Conservation (phyloP, 1,139 yeast genomes). For the Yamadazyma friedrichii region DNA sequence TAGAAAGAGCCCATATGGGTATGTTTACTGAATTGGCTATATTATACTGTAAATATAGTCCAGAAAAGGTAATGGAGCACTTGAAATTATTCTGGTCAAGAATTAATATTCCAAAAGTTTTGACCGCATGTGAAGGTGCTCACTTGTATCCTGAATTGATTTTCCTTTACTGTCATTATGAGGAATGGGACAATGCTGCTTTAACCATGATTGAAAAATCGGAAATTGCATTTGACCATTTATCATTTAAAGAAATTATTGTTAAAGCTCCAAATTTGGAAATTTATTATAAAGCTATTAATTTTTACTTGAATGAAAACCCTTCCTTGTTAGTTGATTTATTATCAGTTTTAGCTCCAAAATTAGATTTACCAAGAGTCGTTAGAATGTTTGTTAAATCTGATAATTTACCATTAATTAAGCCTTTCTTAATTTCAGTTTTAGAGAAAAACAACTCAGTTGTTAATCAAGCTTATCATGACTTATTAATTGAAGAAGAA, state of each 20-base stretch:
- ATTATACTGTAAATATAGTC: constrained; percentile 85
- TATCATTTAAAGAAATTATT: constrained; percentile 88
- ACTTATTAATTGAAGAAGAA: constrained; percentile 91
- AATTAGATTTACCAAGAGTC: constrained; percentile 92
- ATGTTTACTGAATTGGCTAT: constrained; percentile 97
- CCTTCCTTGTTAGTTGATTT: constrained; percentile 89
- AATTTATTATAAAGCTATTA: constrained; percentile 95
- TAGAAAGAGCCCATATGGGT: constrained; percentile 99
- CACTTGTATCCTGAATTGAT: constrained; percentile 97
- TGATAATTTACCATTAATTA: constrained; percentile 92
- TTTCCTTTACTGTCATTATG: constrained; percentile 95
- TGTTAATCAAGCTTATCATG: constrained; percentile 95
- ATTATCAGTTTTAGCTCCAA: constrained; percentile 81
- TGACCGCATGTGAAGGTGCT: constrained; percentile 88
- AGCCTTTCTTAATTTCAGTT: constrained; percentile 90
- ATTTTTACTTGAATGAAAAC: constrained; percentile 88
- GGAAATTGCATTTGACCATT: constrained; percentile 90
- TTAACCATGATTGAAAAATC: constrained; percentile 96
- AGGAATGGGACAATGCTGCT: constrained; percentile 99
- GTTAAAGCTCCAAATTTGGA: constrained; percentile 96
- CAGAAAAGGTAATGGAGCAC: constrained; percentile 93
- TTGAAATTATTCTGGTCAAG: constrained; percentile 97
- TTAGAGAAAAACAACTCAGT: constrained; percentile 86
- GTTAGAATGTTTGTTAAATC: constrained; percentile 93
- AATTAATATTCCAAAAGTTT: constrained; percentile 95